Percentiles rank a stretch among this genome's conserved stretches.
These are phyloP conservation scores for Dictyostelium intermedium DNA, from an alignment of 78 protist genomes.

Conservation along the genomic window DNA sequence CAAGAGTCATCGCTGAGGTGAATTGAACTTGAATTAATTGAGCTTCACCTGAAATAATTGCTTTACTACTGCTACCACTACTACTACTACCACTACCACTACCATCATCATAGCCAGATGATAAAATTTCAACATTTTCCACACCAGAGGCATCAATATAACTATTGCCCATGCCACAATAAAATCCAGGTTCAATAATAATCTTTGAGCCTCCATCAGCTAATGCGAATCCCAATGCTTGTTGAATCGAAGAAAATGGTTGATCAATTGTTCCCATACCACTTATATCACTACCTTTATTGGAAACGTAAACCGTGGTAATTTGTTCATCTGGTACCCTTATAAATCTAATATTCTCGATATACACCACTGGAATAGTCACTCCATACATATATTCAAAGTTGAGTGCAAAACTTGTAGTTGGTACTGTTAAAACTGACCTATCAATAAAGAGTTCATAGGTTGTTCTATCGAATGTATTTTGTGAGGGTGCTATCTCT, in stretches of 20 bases:
- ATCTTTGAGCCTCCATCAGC: neutral
- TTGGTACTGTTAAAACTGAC: neutral
- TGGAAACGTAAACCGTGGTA: neutral
- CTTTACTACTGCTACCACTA: neutral
- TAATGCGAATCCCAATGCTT: neutral
- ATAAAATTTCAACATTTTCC: neutral
- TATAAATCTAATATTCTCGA: neutral
- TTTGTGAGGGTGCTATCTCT: neutral
- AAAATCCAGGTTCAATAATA: slow-evolving; percentile 2
- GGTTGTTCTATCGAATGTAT: neutral
- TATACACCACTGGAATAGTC: neutral
- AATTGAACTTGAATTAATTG: neutral
- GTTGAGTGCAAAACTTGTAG: neutral
- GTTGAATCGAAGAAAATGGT: slow-evolving; percentile 54
- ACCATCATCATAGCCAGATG: neutral
- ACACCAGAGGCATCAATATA: neutral
- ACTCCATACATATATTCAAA: neutral
- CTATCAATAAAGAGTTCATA: neutral
- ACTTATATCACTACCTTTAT: slow-evolving; percentile 29
- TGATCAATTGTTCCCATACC: neutral
- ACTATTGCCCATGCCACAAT: slow-evolving; percentile 71
- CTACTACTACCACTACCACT: neutral
- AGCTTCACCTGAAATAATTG: neutral
- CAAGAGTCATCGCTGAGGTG: neutral
- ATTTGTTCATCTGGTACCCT: neutral